Evolutionary conservation across 345 rosid genomes (phyloP).

Genomic region (Isatis tinctoria): DNA sequence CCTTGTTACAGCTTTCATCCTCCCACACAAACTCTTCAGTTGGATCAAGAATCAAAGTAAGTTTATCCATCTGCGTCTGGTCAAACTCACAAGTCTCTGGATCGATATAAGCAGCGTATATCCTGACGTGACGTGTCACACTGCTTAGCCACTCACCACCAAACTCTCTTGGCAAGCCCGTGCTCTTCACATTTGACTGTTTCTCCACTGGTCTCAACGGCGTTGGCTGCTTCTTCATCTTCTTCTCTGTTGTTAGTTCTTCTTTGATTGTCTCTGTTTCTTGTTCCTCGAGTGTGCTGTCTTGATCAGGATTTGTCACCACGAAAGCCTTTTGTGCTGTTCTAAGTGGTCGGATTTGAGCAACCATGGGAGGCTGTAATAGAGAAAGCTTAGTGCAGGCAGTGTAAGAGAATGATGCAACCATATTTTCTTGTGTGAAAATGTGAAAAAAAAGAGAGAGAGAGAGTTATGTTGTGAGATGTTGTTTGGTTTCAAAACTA

Average conservation of each 20-base stretch:
- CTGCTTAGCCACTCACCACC: constrained; percentile 85
- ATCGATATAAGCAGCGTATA: constrained; percentile 74
- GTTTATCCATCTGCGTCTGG: constrained; percentile 81
- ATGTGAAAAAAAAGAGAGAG: not conserved
- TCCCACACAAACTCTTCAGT: constrained; percentile 81
- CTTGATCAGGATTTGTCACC: constrained; percentile 26
- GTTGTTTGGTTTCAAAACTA: constrained; percentile 10
- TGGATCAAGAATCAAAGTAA: constrained; percentile 85
- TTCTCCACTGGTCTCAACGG: constrained; percentile 75
- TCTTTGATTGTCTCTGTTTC: constrained; percentile 14
- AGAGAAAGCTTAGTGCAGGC: constrained; percentile 26
- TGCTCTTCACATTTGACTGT: constrained; percentile 75
- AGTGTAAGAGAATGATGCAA: constrained; percentile 29
- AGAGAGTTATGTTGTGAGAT: not conserved
- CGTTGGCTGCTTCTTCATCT: constrained; percentile 37
- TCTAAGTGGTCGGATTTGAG: constrained; percentile 19
- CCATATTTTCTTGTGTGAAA: constrained; percentile 15
- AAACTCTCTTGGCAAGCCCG: constrained; percentile 56
- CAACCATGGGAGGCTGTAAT: constrained; percentile 11
- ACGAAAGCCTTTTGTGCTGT: constrained; percentile 20
- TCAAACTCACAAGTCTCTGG: constrained; percentile 69
- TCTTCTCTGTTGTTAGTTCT: constrained; percentile 24
- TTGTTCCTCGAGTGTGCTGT: constrained; percentile 9
- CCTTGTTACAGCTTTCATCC: constrained; percentile 60
- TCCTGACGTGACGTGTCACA: constrained; percentile 65